Evolutionary conservation across 768 basidiomycete species (phyloP), one percentile per base, ranked within the genome.

Genomic region (Lepiota venenata): DNA sequence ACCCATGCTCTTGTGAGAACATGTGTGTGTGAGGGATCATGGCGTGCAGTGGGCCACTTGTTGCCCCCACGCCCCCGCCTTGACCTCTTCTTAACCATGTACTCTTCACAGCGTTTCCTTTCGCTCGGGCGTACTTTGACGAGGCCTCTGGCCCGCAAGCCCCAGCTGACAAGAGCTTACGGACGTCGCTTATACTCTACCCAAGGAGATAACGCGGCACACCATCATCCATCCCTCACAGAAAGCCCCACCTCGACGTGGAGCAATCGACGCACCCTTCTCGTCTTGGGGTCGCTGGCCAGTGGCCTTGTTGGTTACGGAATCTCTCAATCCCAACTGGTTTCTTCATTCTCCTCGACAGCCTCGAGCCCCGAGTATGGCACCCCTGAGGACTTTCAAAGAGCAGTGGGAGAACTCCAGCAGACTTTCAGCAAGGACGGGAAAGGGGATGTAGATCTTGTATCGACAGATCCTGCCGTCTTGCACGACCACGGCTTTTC

Each of bases 401-500:
- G 66, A 3, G 84, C 83, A 0, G 79, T 87, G 36, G 60, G 64
- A 42, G 84, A 82, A 27, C 67, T 88, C 10, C 71, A 63, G 44
- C 48, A 12, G 11, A 57, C 70, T 2, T 80, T 85, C 49, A 18
- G 44, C 32, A 59, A 70, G 21, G 60, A 60, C 8, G 63, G 65
- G 16, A 70, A 68, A 21, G 47, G 44, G 22, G 49, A 27, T 8
- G 61, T 60, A 12, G 55, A 51, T n/a, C 29, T 64, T 10, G 75
- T 83, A 2, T 81, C 79, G 14, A 84, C 78, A 0, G 76, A 83
- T 60, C 65, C 69, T 2, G 78, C 77, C 21, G 78, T 82, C 47
- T 65, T 88, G 10, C 68, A 69, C 2, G 62, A 66, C 14, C 83
- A 87, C 61, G 85, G 86, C 1, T 76, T 74, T 58, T 83, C 83